Conservation (phyloP, 257 asterid genomes). For the Solanum pinnatisectum region DNA sequence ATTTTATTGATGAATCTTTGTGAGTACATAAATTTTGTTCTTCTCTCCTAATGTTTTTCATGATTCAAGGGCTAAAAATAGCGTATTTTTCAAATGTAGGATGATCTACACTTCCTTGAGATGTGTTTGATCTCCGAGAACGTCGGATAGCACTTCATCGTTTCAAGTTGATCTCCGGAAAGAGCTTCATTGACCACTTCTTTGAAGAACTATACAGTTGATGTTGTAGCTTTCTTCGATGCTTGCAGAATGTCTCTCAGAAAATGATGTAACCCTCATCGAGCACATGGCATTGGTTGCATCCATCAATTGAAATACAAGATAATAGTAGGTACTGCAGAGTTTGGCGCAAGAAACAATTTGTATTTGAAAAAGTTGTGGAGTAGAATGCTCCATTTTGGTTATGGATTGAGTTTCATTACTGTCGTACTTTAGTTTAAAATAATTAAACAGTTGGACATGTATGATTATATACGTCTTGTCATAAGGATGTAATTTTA, state of each 20-base stretch:
- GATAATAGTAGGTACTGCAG: neutral
- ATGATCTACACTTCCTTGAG: no score
- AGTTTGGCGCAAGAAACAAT: neutral
- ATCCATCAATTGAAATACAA: constrained; percentile 29
- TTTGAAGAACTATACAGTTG: neutral
- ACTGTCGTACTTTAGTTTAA: neutral
- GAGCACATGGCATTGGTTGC: constrained; percentile 95
- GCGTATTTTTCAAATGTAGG: no score
- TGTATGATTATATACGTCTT: neutral
- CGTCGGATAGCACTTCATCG: no score
- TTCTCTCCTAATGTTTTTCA: no score
- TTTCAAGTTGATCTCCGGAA: no score
- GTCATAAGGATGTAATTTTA: neutral
- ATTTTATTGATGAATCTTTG: no score
- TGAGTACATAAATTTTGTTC: no score
- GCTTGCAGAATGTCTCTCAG: neutral
- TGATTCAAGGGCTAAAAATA: no score
- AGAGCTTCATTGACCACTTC: no score
- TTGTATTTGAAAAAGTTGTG: neutral
- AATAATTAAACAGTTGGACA: neutral
- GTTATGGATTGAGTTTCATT: neutral
- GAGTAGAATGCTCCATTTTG: neutral
- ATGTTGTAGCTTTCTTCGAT: neutral
- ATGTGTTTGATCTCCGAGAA: no score
- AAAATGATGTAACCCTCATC: neutral